Percentiles rank a stretch among this genome's conserved stretches.
Conservation (phyloP, 2,329 filamentous ascomycete species). For the Ceratocystis albifundus region DNA sequence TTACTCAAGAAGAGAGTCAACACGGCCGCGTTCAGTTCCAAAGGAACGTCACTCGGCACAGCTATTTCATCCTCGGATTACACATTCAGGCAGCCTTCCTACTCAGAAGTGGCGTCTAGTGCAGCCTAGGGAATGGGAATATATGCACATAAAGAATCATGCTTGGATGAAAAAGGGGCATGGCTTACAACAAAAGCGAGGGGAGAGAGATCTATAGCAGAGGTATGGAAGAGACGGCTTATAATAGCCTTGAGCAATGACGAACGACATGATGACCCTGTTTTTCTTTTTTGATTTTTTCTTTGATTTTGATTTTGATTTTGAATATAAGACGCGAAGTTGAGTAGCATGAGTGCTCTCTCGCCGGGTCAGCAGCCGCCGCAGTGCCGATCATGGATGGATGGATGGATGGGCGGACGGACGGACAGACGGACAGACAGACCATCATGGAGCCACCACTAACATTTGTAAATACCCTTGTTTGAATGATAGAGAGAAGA, state of each 20-base stretch:
- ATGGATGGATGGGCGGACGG: no score
- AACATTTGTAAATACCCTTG: not conserved
- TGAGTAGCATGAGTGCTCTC: not conserved
- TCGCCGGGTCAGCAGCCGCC: not conserved
- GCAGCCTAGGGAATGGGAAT: not conserved
- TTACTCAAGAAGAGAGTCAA: constrained; percentile 9
- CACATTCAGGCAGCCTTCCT: constrained; percentile 2
- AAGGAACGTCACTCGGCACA: constrained; percentile 13
- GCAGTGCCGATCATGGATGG: not conserved
- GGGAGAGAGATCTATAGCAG: not conserved
- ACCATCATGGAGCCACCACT: not conserved
- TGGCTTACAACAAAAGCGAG: not conserved
- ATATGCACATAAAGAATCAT: not conserved
- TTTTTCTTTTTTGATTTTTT: not conserved
- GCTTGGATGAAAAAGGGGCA: not conserved
- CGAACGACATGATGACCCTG: not conserved
- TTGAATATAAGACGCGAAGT: not conserved
- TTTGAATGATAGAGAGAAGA: not conserved
- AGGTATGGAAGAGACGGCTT: not conserved
- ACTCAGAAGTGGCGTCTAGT: constrained; percentile 11
- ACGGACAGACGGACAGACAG: no score
- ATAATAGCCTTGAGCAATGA: not conserved
- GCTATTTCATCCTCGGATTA: constrained; percentile 17
- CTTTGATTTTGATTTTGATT: not conserved
- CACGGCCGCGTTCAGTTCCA: constrained; percentile 2